Evolutionary conservation across 129 eudicot species (phyloP), one percentile per base, ranked within the genome.

Genomic region (Flaveria sonorensis): DNA sequence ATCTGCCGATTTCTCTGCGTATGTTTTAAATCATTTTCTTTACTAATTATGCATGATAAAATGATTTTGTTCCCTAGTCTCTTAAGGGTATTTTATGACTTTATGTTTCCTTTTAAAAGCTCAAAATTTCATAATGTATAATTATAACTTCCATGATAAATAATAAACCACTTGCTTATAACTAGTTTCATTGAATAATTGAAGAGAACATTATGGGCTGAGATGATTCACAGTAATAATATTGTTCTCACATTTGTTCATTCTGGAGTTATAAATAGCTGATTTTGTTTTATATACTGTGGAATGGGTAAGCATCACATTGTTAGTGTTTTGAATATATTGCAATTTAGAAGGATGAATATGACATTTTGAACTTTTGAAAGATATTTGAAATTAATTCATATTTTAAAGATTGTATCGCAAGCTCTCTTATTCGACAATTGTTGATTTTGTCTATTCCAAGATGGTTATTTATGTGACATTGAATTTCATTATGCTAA

Each of bases 1-100:
- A 16, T 92, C 97, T 73, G 97, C 97, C 28, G 97, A 92, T 74
- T 92, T 92, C 67, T 57, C 92, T 65, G 96, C 96, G 97, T 92
- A 83, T 74, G 96, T 76, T 53, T 4, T 71, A 12, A 64, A 68
- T 30, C 70, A 42, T 61, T 56, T 57, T 64, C 6, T 60, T 70
- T 15, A 10, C 69, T 36, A 21, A 24, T 11, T 21, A 21, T 47
- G 53, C 14, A 42, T 40, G 14, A 23, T 53, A 20, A 2, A 10
- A 45, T 59, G 30, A 11, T 3, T 26, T 5, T 28, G 84, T 46
- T 59, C 10, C 14, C 32, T 0, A 57, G 18, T 3, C 11, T 26
- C 11, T 59, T 8, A 10, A 9, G 65, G 32, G 24, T 16, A 3
- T 11, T 48, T 48, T 10, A 8, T 45, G 48, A 13, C 6, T 48